A percentile compares a stretch with the other conserved stretches of the same genome.
phyloP scores from a whole-genome alignment of 202 grass and related monocot genomes.

The Schoenoplectus tabernaemontani region DNA sequence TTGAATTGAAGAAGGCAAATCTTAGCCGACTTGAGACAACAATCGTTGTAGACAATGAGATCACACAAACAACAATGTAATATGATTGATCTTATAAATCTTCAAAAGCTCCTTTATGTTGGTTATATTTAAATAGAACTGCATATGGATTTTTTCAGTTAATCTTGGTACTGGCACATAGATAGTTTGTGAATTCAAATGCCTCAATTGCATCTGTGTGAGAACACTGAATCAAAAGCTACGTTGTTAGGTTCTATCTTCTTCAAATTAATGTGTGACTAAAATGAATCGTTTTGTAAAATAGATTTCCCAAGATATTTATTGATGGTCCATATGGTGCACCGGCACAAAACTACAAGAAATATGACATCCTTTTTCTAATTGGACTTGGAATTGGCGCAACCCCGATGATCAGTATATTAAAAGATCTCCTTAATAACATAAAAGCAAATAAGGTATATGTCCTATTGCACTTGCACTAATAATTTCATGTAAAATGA shows the following conservation, averaged over 20 bases:
- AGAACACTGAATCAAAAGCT: neutral
- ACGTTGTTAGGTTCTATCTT: neutral
- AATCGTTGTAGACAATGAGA: conserved; percentile 48
- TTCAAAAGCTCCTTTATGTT: neutral
- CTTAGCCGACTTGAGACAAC: conserved; percentile 79
- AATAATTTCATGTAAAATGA: neutral
- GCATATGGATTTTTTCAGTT: neutral
- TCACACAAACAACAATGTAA: conserved; percentile 29
- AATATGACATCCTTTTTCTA: conserved; percentile 71
- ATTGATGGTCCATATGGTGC: conserved; percentile 66
- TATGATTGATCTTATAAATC: neutral
- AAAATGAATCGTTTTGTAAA: conserved; percentile 8
- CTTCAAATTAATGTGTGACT: neutral
- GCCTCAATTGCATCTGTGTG: neutral
- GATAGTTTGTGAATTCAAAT: neutral
- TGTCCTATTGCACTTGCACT: neutral
- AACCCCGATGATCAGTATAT: conserved; percentile 80
- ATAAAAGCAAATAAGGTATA: conserved; percentile 43
- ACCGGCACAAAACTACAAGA: conserved; percentile 73
- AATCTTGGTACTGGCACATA: neutral
- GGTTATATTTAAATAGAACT: neutral
- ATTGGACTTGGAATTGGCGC: conserved; percentile 72
- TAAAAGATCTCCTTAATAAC: conserved; percentile 67
- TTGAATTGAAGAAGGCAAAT: conserved; percentile 75
- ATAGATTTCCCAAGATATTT: conserved; percentile 60